Percentiles rank a stretch among this genome's conserved stretches.
phyloP scores from a whole-genome alignment of 768 basidiomycete species.

The Psilocybe sp. region DNA sequence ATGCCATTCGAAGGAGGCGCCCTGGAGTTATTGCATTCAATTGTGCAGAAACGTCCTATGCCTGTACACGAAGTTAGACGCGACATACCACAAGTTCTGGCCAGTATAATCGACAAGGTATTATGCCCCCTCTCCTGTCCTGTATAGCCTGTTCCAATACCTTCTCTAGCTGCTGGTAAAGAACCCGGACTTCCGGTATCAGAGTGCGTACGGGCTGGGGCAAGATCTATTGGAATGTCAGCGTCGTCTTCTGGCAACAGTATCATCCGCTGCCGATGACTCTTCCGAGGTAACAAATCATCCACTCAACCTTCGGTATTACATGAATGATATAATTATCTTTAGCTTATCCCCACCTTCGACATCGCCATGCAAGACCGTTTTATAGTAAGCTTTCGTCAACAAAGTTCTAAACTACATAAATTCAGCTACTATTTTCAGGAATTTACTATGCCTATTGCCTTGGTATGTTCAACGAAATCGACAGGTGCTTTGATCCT shows the following conservation, averaged over 20 bases:
- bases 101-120: slow-evolving; percentile 68
- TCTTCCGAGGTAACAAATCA: slow-evolving; percentile 45
- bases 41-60: slow-evolving; percentile 72
- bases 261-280: slow-evolving; percentile 54
- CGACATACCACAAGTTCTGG: slow-evolving; percentile 71
- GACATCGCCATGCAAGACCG: slow-evolving; percentile 65
- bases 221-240: slow-evolving; percentile 70
- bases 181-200: slow-evolving; percentile 65
- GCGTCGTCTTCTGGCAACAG: slow-evolving; percentile 54
- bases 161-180: slow-evolving; percentile 57
- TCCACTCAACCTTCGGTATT: background rate
- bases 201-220: slow-evolving; percentile 69
- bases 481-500: background rate
- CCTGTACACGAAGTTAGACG: slow-evolving; percentile 72
- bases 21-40: slow-evolving; percentile 64
- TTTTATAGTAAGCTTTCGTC: slow-evolving; percentile 58
- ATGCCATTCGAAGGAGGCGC: slow-evolving; percentile 62
- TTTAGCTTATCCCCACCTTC: slow-evolving; percentile 65
- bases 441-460: slow-evolving; percentile 71
- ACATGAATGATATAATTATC: slow-evolving; percentile 5
- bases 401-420: background rate
- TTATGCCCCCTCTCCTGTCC: background rate
- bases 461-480: slow-evolving; percentile 42
- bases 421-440: slow-evolving; percentile 16
- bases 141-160: slow-evolving; percentile 3